Evolutionary conservation across 192 early-diverging fungal genomes (phyloP).

Genomic region (Spizellomyces punctatus): DNA sequence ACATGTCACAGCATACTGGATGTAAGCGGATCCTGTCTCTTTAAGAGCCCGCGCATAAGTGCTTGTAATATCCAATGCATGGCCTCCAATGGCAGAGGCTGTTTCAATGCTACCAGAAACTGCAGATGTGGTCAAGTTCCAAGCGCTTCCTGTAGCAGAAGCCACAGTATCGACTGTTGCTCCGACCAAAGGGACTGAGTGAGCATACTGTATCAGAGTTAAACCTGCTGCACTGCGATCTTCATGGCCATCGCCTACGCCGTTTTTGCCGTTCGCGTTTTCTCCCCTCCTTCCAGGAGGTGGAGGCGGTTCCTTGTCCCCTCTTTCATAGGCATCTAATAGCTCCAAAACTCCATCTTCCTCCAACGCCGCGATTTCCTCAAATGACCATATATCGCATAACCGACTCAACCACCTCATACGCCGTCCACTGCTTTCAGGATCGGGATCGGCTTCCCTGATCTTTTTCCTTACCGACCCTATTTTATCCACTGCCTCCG

Average conservation of each 20-base stretch:
- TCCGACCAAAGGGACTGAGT: conserved; percentile 13
- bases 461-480: conserved; percentile 51
- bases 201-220: background rate
- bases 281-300: background rate
- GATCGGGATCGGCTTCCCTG: conserved; percentile 43
- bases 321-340: conserved; percentile 57
- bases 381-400: conserved; percentile 82
- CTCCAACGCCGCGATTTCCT: conserved; percentile 70
- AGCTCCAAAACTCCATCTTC: conserved; percentile 61
- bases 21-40: conserved; percentile 4
- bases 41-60: conserved; percentile 16
- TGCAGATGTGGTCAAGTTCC: conserved; percentile 6
- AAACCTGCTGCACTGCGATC: background rate
- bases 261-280: background rate
- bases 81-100: background rate
- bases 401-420: conserved; percentile 85
- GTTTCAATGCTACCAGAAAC: conserved; percentile 4
- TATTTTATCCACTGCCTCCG: conserved; percentile 35
- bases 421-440: conserved; percentile 62
- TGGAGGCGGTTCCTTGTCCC: conserved; percentile 3
- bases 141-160: conserved; percentile 12
- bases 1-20: background rate
- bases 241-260: background rate
- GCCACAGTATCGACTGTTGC: background rate
- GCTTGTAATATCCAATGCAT: conserved; percentile 5